Evolutionary conservation across 495 filamentous ascomycete species (phyloP).

Genomic region (Penicillium steckii): DNA sequence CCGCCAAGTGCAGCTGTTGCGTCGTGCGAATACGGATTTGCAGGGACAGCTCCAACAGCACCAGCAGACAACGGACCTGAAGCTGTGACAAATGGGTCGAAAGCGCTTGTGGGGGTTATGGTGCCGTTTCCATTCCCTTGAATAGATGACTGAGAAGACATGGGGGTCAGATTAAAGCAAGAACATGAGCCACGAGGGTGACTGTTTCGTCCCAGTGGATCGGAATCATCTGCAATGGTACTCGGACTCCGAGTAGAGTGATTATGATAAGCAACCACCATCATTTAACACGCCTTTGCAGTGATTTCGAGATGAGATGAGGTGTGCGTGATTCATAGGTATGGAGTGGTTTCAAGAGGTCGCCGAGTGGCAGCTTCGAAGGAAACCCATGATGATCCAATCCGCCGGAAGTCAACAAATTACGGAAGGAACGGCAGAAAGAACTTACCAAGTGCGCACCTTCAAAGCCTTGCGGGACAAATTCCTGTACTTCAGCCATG

Average conservation of each 20-base stretch:
- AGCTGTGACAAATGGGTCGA: slow-evolving; percentile 62
- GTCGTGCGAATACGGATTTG: slow-evolving; percentile 69
- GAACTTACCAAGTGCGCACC: slow-evolving; percentile 58
- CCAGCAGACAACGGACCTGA: slow-evolving; percentile 51
- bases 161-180: slow-evolving; percentile 23
- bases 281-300: too few species aligned
- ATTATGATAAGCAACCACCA: slow-evolving; percentile 6
- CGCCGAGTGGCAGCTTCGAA: neutral
- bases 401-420: neutral
- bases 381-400: neutral
- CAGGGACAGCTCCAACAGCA: slow-evolving; percentile 45
- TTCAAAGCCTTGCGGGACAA: slow-evolving; percentile 77
- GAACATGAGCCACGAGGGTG: slow-evolving; percentile 5
- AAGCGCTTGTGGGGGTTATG: slow-evolving; percentile 34
- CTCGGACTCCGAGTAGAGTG: slow-evolving; percentile 15
- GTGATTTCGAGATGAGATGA: too few species aligned
- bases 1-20: slow-evolving; percentile 49
- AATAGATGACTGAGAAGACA: slow-evolving; percentile 30
- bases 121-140: slow-evolving; percentile 41
- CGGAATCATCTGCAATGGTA: slow-evolving; percentile 23
- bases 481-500: slow-evolving; percentile 67
- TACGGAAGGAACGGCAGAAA: neutral
- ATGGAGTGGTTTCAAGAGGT: too few species aligned
- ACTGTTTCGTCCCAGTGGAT: neutral
- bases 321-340: too few species aligned